Evolutionary conservation across 176 grass and related monocot genomes (phyloP), one percentile per base, ranked within the genome.

Genomic region (Poa annua): DNA sequence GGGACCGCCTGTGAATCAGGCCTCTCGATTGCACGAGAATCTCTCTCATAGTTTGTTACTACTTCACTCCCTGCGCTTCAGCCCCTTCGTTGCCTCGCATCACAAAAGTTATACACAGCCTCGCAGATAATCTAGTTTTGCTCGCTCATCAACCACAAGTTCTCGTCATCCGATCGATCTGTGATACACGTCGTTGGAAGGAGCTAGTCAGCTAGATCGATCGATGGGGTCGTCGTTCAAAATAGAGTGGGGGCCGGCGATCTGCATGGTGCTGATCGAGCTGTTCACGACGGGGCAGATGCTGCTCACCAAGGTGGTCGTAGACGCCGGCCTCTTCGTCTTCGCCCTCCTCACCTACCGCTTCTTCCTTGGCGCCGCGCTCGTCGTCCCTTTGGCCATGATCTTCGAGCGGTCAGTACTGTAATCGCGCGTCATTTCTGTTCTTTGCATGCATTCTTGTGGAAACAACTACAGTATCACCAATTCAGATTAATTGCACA

Each of bases 271-370:
- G 71, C 85, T 87, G 26, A 87, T 87, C 72, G 85, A 87, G 79
- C 71, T 87, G 39, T 87, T 82, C 85, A 87, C 85, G 14, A 87
- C 85, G 52, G 85, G 85, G 79, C 85, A 87, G 85, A 77, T 87
- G 85, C 85, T 87, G 62, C 85, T 87, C 10, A 87, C 85, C 14
- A 87, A 87, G 60, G 85, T 87, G 26, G 85, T 87, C 7, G 79
- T 87, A 3, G 79, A 87, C 63, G 79, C 79, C n/a, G 85, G 85
- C 39, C 85, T 87, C 71, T 77, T 87, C 62, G 85, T 87, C 85
- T 87, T 87, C 72, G 85, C 85, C 9, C 79, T 87, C 72, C 85
- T 87, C 72, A 82, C 85, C 51, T 87, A 87, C 39, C 85, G 72
- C 20, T 87, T 87, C 85, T 50, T 82, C 38, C 6, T 82, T 2